These are phyloP conservation scores for Backusella tuberculispora DNA, from an alignment of 192 early-diverging fungal genomes.

Conservation along the genomic window DNA sequence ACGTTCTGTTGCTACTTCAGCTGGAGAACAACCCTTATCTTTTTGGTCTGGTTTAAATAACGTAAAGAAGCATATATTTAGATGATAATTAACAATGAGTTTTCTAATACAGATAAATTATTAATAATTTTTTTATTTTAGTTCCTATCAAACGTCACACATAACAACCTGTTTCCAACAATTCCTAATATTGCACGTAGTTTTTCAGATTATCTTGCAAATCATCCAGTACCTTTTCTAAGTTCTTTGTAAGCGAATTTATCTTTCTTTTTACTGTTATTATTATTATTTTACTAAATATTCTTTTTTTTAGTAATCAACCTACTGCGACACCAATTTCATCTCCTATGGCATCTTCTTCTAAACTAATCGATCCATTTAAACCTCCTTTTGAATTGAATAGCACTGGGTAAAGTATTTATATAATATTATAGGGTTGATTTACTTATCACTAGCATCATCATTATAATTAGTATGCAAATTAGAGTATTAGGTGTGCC, in stretches of 20 bases:
- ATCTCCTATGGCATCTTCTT: neutral
- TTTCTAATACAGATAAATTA: neutral
- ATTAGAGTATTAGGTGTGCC: slow-evolving; percentile 51
- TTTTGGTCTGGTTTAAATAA: slow-evolving; percentile 40
- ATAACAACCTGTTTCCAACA: slow-evolving; percentile 37
- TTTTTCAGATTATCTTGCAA: slow-evolving; percentile 39
- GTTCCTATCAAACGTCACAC: slow-evolving; percentile 35
- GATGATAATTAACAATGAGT: too few species aligned
- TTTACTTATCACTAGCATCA: too few species aligned
- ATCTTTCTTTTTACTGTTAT: neutral
- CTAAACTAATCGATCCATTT: slow-evolving; percentile 7
- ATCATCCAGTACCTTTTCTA: slow-evolving; percentile 30
- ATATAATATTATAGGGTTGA: neutral
- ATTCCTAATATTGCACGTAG: slow-evolving; percentile 39
- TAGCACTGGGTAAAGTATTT: neutral
- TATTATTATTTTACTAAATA: neutral
- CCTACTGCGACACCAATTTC: neutral
- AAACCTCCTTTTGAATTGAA: slow-evolving; percentile 14
- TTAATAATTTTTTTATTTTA: slow-evolving; percentile 1
- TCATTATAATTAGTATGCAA: slow-evolving; percentile 32
- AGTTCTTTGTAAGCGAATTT: slow-evolving; percentile 13
- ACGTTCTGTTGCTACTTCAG: slow-evolving; percentile 9
- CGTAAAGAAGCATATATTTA: slow-evolving; percentile 2
- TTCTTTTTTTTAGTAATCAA: neutral
- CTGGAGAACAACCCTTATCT: slow-evolving; percentile 5